A percentile compares a stretch with the other conserved stretches of the same genome.
These are phyloP conservation scores for Eucalyptus polyanthemos DNA, from an alignment of 345 rosid species.

Conservation along the genomic window DNA sequence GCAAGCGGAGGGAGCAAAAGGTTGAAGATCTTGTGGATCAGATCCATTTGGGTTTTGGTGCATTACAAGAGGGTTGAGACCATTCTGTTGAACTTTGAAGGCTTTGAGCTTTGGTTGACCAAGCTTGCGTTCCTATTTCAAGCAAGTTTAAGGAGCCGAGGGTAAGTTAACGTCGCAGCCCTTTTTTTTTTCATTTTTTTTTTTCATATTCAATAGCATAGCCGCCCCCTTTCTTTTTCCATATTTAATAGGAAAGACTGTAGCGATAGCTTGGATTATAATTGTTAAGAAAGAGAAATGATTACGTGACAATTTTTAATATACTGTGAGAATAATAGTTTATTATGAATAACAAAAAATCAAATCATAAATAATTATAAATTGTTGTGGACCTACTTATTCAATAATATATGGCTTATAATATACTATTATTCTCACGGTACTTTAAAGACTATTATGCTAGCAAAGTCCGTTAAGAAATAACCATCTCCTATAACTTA, in stretches of 20 bases:
- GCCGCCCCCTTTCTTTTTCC: not conserved
- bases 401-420: too few species aligned
- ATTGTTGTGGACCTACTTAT: too few species aligned
- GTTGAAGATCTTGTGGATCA: slow-evolving; percentile 5
- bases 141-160: not conserved
- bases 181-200: not conserved
- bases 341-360: too few species aligned
- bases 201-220: not conserved
- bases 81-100: not conserved
- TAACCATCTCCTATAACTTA: too few species aligned
- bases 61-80: not conserved
- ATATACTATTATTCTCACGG: too few species aligned
- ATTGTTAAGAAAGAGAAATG: too few species aligned
- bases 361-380: too few species aligned
- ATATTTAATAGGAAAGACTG: slow-evolving; percentile 23
- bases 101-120: not conserved
- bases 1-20: slow-evolving; percentile 8
- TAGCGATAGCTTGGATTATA: slow-evolving; percentile 14
- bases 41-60: not conserved
- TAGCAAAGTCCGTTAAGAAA: too few species aligned
- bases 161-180: not conserved
- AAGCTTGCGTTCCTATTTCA: not conserved
- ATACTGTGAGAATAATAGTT: too few species aligned
- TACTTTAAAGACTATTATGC: too few species aligned
- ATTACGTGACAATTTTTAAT: too few species aligned